A percentile compares a stretch with the other conserved stretches of the same genome.
Evolutionary conservation across 1,139 yeast genomes (phyloP).

Genomic region (Pichia sp.): DNA sequence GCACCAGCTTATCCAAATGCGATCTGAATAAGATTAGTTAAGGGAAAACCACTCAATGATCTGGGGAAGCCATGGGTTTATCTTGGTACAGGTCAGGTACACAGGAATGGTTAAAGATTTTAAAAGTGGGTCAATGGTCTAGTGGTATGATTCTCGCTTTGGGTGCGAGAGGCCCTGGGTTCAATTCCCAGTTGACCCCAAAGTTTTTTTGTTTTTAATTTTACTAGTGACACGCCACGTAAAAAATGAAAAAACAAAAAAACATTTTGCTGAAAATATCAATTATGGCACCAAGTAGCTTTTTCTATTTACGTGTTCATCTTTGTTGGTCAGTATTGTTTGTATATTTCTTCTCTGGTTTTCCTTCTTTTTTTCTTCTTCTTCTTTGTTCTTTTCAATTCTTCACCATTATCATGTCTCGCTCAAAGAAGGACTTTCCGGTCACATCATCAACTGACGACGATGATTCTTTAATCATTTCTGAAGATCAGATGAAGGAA

Average conservation of each 20-base stretch:
- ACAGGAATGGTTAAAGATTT: too few species aligned
- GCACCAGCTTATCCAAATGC: too few species aligned
- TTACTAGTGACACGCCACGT: background rate
- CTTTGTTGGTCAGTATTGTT: background rate
- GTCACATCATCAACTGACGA: constrained; percentile 2
- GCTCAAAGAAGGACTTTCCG: background rate
- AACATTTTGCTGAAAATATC: background rate
- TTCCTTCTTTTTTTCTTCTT: background rate
- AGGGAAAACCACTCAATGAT: too few species aligned
- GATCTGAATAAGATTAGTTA: too few species aligned
- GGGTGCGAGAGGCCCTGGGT: constrained; percentile 37
- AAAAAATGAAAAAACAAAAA: too few species aligned
- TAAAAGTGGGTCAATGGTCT: constrained; percentile 19
- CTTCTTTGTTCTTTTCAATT: background rate
- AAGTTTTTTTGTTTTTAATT: background rate
- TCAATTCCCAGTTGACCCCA: constrained; percentile 32
- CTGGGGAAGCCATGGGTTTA: too few species aligned
- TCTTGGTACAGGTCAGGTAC: too few species aligned
- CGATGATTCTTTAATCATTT: constrained; percentile 5
- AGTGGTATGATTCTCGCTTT: constrained; percentile 52
- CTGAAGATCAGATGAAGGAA: constrained; percentile 28
- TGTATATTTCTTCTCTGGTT: background rate
- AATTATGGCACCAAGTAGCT: background rate
- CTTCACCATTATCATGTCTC: background rate
- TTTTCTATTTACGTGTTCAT: background rate